Conservation (phyloP, 129 eudicot species). For the Pseudognaphalium luteoalbum region DNA sequence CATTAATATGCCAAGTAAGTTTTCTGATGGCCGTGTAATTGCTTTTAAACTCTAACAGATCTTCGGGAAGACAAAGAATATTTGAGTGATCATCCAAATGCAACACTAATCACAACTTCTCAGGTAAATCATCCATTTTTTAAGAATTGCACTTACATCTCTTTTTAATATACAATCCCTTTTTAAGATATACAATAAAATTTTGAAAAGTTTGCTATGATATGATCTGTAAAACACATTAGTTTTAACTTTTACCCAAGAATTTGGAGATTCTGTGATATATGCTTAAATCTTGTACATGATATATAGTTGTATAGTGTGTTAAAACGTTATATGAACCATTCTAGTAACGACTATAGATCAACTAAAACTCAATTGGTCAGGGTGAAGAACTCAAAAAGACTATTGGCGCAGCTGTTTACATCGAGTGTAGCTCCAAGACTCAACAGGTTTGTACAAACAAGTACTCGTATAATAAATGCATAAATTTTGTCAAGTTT, state of each 20-base stretch:
- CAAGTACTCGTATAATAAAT: neutral
- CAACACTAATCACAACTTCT: conserved; percentile 62
- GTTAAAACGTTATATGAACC: neutral
- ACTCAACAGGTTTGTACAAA: conserved; percentile 60
- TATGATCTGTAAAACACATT: too few species aligned
- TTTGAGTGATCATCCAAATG: conserved; percentile 75
- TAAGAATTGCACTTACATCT: conserved; percentile 8
- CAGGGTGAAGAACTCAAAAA: conserved; percentile 80
- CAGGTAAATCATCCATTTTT: conserved; percentile 45
- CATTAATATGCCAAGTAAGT: neutral
- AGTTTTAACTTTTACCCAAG: neutral
- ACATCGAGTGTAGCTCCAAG: conserved; percentile 77
- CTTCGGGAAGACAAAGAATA: conserved; percentile 71
- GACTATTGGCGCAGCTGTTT: conserved; percentile 69
- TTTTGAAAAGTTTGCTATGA: too few species aligned
- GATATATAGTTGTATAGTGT: neutral
- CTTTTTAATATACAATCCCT: conserved; percentile 7
- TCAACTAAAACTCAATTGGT: neutral
- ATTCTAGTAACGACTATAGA: neutral
- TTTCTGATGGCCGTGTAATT: neutral
- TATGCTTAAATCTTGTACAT: too few species aligned
- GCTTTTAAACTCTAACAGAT: conserved; percentile 35
- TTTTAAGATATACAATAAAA: neutral
- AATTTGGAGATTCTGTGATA: too few species aligned
- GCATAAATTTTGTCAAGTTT: neutral